Base-by-base conservation (phyloP, 2,329 filamentous ascomycete genomes). In the Stagonosporopsis vannaccii region DNA sequence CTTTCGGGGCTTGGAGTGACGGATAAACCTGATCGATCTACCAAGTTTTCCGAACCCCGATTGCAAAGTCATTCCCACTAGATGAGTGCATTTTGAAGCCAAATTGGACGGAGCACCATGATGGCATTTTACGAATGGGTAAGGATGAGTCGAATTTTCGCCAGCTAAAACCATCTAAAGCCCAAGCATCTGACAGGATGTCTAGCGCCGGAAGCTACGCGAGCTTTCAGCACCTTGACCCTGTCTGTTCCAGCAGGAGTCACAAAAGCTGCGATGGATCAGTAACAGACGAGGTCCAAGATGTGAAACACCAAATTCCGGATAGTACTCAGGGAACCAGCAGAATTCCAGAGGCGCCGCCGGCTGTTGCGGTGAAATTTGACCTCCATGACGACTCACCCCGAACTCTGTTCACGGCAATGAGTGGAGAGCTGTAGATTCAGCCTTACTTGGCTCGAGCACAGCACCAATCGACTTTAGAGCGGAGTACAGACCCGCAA, bases 381-480 rank as follows among this genome's bases (percentile, higher is more conserved):
- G n/a, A 20, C 47, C 47, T 42, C 44, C 37, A 25, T 28, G 13
- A 20, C 12, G 20, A 30, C 25, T 40, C 30, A n/a, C 19, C 36
- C 35, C 43, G 25, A 17, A 30, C 33, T 39, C 11, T 28, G 23
- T 23, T 25, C 35, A 17, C 36, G 39, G 41, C 46, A 13, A 36
- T 23, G 47, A 51, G 47, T 56, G 47, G 53, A 51, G 39, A 44
- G 35, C 19, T 40, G 30, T 35, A 39, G 32, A 56, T 48, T 51
- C 56, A 56, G 49, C 46, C 53, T 56, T 60, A 36, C 46, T 32
- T 53, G 41, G 52, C 54, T 53, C 35, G 44, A 47, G 41, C 37
- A 37, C 36, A 40, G 26, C 47, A 50, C 33, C 26, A 55, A 49
- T 51, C 60, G 54, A 56, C 48, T 37, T 36, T 45, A 13, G 25